These are phyloP conservation scores for Tarenaya hassleriana DNA, from an alignment of 345 rosid genomes.

Conservation along the genomic window DNA sequence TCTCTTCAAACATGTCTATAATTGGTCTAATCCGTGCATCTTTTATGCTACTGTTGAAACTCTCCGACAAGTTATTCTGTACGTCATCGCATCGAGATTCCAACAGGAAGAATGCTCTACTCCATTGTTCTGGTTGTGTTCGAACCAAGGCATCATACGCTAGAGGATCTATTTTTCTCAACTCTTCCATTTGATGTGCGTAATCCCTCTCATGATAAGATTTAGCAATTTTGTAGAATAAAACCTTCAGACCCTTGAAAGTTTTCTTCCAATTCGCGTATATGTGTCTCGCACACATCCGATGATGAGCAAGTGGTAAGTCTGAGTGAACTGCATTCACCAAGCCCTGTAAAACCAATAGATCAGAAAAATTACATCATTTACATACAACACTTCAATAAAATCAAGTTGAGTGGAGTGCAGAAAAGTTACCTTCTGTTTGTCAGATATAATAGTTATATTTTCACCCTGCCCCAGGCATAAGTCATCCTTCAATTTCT, in stretches of 20 bases:
- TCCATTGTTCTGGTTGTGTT: not conserved
- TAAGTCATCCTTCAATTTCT: no score
- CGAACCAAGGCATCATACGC: not conserved
- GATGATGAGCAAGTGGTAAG: not conserved
- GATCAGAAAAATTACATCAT: no score
- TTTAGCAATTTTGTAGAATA: conserved; percentile 4
- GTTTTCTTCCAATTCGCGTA: not conserved
- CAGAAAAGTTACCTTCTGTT: not conserved
- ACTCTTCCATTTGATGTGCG: not conserved
- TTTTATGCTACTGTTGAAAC: not conserved
- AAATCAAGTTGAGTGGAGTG: no score
- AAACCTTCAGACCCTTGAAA: not conserved
- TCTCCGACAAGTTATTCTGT: not conserved
- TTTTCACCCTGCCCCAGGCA: not conserved
- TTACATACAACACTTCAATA: no score
- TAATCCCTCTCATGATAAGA: not conserved
- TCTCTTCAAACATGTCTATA: not conserved
- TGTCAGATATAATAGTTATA: not conserved
- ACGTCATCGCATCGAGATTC: not conserved
- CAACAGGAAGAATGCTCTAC: conserved; percentile 1
- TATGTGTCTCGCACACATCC: not conserved
- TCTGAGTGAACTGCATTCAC: not conserved
- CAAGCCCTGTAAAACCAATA: not conserved
- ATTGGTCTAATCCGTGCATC: not conserved
- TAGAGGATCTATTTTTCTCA: not conserved